A percentile compares a stretch with the other conserved stretches of the same genome.
Conservation (phyloP, 768 basidiomycete species). For the Phlebiopsis gigantea region DNA sequence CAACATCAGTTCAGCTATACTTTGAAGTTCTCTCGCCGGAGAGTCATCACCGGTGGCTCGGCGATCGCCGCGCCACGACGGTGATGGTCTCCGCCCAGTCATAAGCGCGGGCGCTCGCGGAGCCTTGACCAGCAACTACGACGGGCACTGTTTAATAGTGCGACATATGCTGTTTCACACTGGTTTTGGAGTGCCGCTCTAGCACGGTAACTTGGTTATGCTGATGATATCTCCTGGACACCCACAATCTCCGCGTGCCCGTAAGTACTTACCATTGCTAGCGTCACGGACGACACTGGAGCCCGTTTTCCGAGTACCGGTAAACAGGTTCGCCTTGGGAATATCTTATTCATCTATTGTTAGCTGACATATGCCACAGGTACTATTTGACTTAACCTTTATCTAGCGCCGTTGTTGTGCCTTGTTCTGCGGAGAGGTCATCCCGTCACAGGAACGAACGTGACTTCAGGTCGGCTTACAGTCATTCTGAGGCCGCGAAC, state of each 20-base stretch:
- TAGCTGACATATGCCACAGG: neutral
- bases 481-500: neutral
- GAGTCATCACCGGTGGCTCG: no score
- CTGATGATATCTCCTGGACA: neutral
- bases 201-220: neutral
- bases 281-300: neutral
- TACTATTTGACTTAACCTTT: neutral
- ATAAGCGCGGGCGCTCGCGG: neutral
- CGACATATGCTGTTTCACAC: neutral
- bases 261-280: no score
- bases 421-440: neutral
- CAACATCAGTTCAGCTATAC: no score
- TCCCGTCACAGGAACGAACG: neutral
- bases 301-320: neutral
- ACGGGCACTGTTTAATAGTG: neutral
- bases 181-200: neutral
- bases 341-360: neutral
- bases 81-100: neutral
- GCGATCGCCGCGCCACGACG: neutral
- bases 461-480: neutral
- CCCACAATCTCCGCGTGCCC: no score
- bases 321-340: neutral
- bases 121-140: neutral
- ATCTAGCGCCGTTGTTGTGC: neutral
- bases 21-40: no score